Conservation (phyloP, 768 basidiomycete species). For the Vararia minispora region DNA sequence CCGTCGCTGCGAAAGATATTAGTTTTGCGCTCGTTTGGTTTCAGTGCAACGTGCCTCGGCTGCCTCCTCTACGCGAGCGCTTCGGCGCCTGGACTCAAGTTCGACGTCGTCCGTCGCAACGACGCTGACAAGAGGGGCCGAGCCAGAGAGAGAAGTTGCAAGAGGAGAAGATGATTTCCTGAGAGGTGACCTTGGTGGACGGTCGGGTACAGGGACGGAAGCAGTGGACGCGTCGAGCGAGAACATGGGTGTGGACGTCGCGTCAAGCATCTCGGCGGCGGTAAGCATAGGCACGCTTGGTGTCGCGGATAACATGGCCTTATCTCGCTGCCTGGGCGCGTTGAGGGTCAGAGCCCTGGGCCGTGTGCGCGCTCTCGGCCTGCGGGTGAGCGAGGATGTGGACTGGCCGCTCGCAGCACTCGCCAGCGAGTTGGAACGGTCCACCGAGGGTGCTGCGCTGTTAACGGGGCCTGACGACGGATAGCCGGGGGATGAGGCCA, state of each 20-base stretch:
- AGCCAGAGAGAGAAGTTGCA: no score
- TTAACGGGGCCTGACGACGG: no score
- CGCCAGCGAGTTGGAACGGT: conserved; percentile 21
- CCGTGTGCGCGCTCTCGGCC: conserved; percentile 21
- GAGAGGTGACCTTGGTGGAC: conserved; percentile 13
- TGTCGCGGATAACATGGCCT: conserved; percentile 13
- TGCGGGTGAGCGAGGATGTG: conserved; percentile 18
- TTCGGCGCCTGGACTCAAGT: conserved; percentile 9
- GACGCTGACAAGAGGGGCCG: conserved; percentile 7
- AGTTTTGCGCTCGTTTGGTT: conserved; percentile 1
- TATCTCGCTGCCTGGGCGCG: conserved; percentile 15
- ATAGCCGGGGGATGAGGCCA: no score
- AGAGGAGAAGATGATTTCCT: conserved; percentile 8
- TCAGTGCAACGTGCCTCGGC: conserved; percentile 3
- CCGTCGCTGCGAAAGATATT: background rate
- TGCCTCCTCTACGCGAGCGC: conserved; percentile 8
- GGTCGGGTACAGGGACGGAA: conserved; percentile 7
- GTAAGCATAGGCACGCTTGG: conserved; percentile 7
- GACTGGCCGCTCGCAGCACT: conserved; percentile 18
- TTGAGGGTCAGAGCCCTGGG: conserved; percentile 15
- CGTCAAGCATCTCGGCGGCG: conserved; percentile 10
- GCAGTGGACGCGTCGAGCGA: conserved; percentile 3
- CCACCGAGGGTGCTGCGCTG: conserved; percentile 13
- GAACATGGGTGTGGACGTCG: conserved; percentile 6
- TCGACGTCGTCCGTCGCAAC: conserved; percentile 12